Percentiles rank a stretch among this genome's conserved stretches.
Evolutionary conservation across 2,329 filamentous ascomycete genomes (phyloP).

Genomic region (Periconia digitata): DNA sequence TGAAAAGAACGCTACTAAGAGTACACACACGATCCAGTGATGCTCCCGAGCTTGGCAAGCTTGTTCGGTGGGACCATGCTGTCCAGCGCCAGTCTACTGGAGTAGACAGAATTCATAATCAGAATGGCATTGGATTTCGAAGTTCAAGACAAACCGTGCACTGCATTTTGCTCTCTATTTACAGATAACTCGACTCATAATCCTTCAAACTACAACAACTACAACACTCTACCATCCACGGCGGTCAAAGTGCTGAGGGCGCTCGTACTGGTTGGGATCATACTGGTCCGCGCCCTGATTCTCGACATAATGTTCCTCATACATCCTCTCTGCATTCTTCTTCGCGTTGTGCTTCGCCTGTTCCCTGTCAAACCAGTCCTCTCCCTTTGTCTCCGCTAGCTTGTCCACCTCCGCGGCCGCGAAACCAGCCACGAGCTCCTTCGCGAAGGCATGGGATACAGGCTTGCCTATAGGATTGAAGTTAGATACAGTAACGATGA

Average conservation of each 20-base stretch:
- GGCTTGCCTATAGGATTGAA: conserved; percentile 58
- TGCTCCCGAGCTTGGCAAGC: no score
- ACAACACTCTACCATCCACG: conserved; percentile 26
- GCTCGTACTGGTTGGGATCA: conserved; percentile 47
- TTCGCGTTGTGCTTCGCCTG: conserved; percentile 51
- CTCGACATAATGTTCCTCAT: conserved; percentile 52
- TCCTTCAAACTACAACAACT: background rate
- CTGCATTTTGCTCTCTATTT: background rate
- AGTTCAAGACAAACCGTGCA: no score
- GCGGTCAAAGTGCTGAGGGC: conserved; percentile 33
- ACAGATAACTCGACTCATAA: background rate
- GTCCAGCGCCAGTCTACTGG: no score
- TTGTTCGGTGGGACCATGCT: no score
- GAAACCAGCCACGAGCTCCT: conserved; percentile 73
- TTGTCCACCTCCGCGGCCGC: conserved; percentile 72
- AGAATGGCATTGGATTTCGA: no score
- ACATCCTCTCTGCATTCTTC: conserved; percentile 48
- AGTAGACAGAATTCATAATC: no score
- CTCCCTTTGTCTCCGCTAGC: conserved; percentile 62
- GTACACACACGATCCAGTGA: no score
- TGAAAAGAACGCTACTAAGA: no score
- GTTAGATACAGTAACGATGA: conserved; percentile 2
- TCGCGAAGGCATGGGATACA: conserved; percentile 73
- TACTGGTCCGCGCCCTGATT: conserved; percentile 47
- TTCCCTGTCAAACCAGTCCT: conserved; percentile 52